Percentiles rank a stretch among this genome's conserved stretches.
Evolutionary conservation across 257 asterid genomes (phyloP).

Genomic region (Leptodermis oblonga): DNA sequence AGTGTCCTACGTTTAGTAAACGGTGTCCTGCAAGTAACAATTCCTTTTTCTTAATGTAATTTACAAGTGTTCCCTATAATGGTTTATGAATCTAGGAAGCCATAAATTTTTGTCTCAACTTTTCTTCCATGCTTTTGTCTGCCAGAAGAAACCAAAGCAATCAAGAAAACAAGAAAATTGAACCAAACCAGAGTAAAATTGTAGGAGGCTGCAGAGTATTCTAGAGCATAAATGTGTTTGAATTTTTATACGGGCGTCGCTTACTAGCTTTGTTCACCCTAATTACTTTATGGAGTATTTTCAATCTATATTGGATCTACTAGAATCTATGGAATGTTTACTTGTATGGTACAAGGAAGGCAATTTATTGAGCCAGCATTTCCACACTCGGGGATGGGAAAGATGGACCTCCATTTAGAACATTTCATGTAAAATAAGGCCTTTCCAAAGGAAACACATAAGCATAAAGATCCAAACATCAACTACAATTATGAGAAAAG

Average conservation of each 20-base stretch:
- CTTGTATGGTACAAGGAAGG: not conserved
- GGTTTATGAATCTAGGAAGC: constrained; percentile 8
- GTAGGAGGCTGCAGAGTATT: not conserved
- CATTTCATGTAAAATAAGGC: not conserved
- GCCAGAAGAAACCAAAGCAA: constrained; percentile 14
- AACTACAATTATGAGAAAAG: not conserved
- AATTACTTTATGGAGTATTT: too few species aligned
- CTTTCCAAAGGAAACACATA: not conserved
- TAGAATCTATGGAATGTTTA: not conserved
- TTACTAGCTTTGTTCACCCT: not conserved
- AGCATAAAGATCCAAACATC: not conserved
- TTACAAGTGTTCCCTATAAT: too few species aligned
- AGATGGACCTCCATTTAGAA: not conserved
- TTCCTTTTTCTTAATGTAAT: too few species aligned
- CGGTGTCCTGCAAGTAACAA: too few species aligned
- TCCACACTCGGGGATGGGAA: not conserved
- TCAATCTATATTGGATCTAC: not conserved
- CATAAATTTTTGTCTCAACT: constrained; percentile 29
- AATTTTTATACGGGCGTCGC: not conserved
- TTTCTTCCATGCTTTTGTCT: constrained; percentile 32
- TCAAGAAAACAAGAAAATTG: not conserved
- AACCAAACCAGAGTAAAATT: not conserved
- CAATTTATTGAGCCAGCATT: not conserved
- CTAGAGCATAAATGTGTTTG: not conserved
- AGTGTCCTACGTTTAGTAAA: too few species aligned